These are phyloP conservation scores for Hansenula anomala DNA, from an alignment of 1,139 yeast genomes.

Conservation along the genomic window DNA sequence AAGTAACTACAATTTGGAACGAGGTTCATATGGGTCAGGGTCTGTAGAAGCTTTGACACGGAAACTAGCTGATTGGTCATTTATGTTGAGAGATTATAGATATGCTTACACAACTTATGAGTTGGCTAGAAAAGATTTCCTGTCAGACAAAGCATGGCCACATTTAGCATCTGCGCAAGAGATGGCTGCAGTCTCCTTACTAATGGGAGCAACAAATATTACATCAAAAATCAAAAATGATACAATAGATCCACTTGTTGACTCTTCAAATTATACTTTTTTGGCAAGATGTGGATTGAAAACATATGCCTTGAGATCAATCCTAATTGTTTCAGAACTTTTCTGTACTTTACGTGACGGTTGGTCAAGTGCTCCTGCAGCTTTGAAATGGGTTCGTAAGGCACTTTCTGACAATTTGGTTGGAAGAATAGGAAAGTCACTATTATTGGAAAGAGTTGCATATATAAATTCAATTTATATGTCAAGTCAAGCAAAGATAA, in stretches of 20 bases:
- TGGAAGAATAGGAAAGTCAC: constrained; percentile 33
- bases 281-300: constrained; percentile 26
- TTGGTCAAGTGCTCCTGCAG: constrained; percentile 35
- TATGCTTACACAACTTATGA: constrained; percentile 86
- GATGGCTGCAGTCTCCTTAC: constrained; percentile 71
- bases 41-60: constrained; percentile 75
- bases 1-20: constrained; percentile 35
- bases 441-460: constrained; percentile 45
- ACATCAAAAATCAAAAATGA: constrained; percentile 57
- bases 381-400: constrained; percentile 31
- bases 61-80: constrained; percentile 87
- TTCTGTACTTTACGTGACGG: constrained; percentile 33
- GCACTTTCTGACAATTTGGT: constrained; percentile 28
- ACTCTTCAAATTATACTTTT: constrained; percentile 32
- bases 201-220: constrained; percentile 65
- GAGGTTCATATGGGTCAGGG: constrained; percentile 51
- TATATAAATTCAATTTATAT: constrained; percentile 35
- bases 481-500: constrained; percentile 24
- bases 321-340: constrained; percentile 30
- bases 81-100: constrained; percentile 83
- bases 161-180: constrained; percentile 85
- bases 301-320: constrained; percentile 34
- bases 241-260: constrained; percentile 51
- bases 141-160: constrained; percentile 76
- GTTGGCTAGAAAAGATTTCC: constrained; percentile 70